Evolutionary conservation across 306 rosid genomes (phyloP), one percentile per base, ranked within the genome.

Genomic region (Malus sieversii): DNA sequence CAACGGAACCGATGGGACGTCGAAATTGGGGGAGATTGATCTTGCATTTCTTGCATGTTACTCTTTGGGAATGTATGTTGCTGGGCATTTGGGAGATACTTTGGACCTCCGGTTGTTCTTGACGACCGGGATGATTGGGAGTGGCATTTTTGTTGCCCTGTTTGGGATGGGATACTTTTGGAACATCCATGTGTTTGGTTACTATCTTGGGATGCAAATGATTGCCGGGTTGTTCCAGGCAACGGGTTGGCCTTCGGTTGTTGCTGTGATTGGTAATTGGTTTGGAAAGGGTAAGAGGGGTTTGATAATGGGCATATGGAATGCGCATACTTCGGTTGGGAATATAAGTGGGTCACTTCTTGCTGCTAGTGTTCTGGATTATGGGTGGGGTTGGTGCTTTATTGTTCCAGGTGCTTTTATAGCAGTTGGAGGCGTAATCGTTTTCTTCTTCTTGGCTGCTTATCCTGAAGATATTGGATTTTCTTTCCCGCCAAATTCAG

Each of bases 321-420:
- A 93, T 70, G 95, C 96, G 0, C 98, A 93, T 40, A 89, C 96
- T 4, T 93, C 98, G 0, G 85, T 93, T 63, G 98, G 96, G 58
- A 93, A 93, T 76, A 93, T 93, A 40, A 69, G 81, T 1, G 96
- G 98, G 0, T 89, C 98, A 4, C 91, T 93, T 73, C 80, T 90
- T 22, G 96, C 96, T 22, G 96, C 96, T 10, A 73, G 86, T 59
- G 97, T 90, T 33, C 78, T 92, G 82, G 88, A 88, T n/a, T 83
- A 80, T 64, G 97, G 97, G 8, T 92, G 97, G 97, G 97, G 96
- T 30, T 92, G 94, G 94, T 92, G 91, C 45, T 90, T 92, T 53
- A 80, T 92, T 42, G 78, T 71, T 27, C 94, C 91, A 3, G 91
- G 85, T 7, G 85, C 67, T 0, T 61, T 90, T 53, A 89, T 92